phyloP scores from a whole-genome alignment of 768 basidiomycete species.

The Podaxis sp. region DNA sequence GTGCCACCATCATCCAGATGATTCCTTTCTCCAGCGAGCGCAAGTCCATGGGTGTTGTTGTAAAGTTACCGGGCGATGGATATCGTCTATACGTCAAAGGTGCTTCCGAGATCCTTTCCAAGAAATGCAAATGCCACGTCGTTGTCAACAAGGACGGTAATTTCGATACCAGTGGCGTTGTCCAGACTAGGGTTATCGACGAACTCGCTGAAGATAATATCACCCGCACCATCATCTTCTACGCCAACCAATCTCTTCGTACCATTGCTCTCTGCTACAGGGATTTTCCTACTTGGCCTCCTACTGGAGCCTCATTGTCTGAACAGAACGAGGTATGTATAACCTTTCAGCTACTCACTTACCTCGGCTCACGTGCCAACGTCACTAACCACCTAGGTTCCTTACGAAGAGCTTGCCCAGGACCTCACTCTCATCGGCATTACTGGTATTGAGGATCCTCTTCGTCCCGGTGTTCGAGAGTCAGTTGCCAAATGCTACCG shows the following conservation, averaged over 20 bases:
- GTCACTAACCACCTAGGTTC: constrained; percentile 37
- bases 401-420: constrained; percentile 61
- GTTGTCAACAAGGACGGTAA: constrained; percentile 45
- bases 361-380: constrained; percentile 13
- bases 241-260: constrained; percentile 92
- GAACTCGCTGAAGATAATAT: constrained; percentile 76
- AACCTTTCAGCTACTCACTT: background rate
- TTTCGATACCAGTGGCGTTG: constrained; percentile 18
- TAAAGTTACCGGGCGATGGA: constrained; percentile 47
- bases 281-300: constrained; percentile 87
- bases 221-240: constrained; percentile 91
- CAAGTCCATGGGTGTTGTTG: constrained; percentile 92
- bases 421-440: constrained; percentile 86
- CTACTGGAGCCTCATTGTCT: constrained; percentile 35
- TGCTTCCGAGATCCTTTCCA: constrained; percentile 88
- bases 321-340: constrained; percentile 49
- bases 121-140: constrained; percentile 69
- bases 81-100: constrained; percentile 86
- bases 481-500: constrained; percentile 84
- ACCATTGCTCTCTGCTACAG: constrained; percentile 94
- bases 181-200: constrained; percentile 63
- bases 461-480: constrained; percentile 83
- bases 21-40: constrained; percentile 91
- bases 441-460: constrained; percentile 93
- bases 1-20: constrained; percentile 69